These are phyloP conservation scores for Amanita pseudoporphyria DNA, from an alignment of 768 basidiomycete genomes.

Conservation along the genomic window DNA sequence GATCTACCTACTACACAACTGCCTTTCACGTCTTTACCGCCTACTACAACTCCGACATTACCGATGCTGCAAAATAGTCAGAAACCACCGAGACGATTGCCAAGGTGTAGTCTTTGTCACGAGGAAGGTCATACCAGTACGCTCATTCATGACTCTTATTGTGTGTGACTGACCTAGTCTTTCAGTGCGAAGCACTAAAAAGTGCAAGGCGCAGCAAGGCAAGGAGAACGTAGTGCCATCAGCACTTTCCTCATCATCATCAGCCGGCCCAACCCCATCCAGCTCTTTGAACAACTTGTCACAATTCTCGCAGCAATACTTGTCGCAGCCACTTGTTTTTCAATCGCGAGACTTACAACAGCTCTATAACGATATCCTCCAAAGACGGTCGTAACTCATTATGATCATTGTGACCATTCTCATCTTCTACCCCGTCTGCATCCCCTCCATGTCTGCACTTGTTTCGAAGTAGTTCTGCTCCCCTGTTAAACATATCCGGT, in stretches of 20 bases:
- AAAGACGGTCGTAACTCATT: slow-evolving; percentile 5
- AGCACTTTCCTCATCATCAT: not conserved
- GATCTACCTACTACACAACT: not conserved
- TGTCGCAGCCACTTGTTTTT: not conserved
- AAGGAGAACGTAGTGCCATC: not conserved
- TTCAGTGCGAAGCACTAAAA: not conserved
- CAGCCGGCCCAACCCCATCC: not conserved
- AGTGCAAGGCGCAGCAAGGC: not conserved
- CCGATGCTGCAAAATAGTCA: not conserved
- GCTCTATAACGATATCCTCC: slow-evolving; percentile 1
- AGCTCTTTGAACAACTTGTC: not conserved
- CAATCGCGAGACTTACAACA: not conserved
- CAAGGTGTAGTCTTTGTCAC: not conserved
- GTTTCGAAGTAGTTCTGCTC: slow-evolving; percentile 1
- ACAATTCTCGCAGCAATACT: not conserved
- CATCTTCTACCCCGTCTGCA: slow-evolving; percentile 6
- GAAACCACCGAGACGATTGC: not conserved
- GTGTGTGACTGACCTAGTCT: not conserved
- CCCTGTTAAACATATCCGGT: slow-evolving; percentile 8
- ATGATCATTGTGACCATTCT: not conserved
- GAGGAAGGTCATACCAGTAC: not conserved
- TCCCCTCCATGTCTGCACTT: slow-evolving; percentile 1
- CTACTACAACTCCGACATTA: not conserved
- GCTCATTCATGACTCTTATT: not conserved
- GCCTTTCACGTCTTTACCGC: not conserved